These are phyloP conservation scores for Cystobasidium tubakii DNA, from an alignment of 768 basidiomycete species.

Conservation along the genomic window DNA sequence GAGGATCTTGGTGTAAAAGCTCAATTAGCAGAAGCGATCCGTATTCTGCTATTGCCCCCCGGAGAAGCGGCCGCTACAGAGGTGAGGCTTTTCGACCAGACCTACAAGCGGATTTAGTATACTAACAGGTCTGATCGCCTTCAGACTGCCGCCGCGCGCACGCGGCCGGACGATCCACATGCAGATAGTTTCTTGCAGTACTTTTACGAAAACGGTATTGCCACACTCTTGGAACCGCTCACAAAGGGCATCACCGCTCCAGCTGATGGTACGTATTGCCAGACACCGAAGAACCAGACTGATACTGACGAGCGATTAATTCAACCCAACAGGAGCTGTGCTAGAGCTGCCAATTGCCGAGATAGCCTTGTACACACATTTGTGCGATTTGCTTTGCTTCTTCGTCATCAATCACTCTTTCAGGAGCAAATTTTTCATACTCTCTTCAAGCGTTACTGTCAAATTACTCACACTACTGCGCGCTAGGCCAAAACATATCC, in stretches of 20 bases:
- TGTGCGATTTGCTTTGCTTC: constrained; percentile 84
- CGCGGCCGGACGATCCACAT: constrained; percentile 60
- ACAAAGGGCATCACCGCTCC: constrained; percentile 51
- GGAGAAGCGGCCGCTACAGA: constrained; percentile 49
- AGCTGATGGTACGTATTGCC: not conserved
- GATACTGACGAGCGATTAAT: too few species aligned
- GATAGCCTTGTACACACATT: constrained; percentile 69
- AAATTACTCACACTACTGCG: constrained; percentile 72
- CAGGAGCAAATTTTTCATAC: constrained; percentile 81
- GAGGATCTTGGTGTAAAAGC: constrained; percentile 80
- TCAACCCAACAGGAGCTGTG: constrained; percentile 7
- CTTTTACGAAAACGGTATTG: constrained; percentile 78
- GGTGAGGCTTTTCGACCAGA: constrained; percentile 36
- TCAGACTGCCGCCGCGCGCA: constrained; percentile 46
- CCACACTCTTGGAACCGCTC: constrained; percentile 75
- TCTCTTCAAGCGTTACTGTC: constrained; percentile 68
- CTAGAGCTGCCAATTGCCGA: constrained; percentile 56
- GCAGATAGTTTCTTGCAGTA: constrained; percentile 86
- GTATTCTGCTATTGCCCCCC: constrained; percentile 73
- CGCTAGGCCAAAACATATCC: constrained; percentile 81
- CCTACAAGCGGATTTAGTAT: constrained; percentile 39
- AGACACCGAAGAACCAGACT: not conserved
- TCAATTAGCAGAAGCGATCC: constrained; percentile 80
- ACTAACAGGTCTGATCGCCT: constrained; percentile 39
- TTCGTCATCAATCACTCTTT: constrained; percentile 84